Conservation (phyloP, 1,139 yeast genomes). For the Suhomyces wounanorum region DNA sequence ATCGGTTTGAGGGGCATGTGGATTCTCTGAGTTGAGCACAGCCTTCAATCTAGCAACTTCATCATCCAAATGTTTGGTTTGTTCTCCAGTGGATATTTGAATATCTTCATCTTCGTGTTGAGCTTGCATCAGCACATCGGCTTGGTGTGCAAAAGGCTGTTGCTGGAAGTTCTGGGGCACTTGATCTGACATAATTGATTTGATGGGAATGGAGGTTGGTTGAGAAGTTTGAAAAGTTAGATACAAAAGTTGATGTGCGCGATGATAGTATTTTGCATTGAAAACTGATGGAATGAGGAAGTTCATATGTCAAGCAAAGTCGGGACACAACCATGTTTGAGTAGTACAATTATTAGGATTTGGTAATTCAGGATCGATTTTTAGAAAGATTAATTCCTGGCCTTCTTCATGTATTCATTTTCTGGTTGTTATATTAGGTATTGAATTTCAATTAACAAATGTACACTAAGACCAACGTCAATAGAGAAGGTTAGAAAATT, state of each 20-base stretch:
- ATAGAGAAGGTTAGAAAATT: no score
- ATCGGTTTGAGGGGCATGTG: conserved; percentile 24
- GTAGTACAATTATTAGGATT: no score
- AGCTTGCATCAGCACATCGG: conserved; percentile 8
- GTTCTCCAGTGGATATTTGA: conserved; percentile 8
- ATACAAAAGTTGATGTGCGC: background rate
- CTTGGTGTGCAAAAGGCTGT: conserved; percentile 7
- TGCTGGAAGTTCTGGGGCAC: conserved; percentile 20
- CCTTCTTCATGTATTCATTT: no score
- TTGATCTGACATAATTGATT: conserved; percentile 10
- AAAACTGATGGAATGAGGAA: no score
- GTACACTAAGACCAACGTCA: no score
- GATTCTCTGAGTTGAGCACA: conserved; percentile 17
- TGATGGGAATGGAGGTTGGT: background rate
- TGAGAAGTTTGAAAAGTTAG: background rate
- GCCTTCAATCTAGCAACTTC: conserved; percentile 22
- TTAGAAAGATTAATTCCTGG: no score
- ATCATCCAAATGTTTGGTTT: conserved; percentile 18
- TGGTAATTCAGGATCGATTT: no score
- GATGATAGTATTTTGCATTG: background rate
- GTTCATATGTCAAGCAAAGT: no score
- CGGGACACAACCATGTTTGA: no score
- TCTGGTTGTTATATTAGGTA: no score
- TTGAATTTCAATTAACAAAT: no score
- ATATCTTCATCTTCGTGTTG: conserved; percentile 9